These are phyloP conservation scores for Pisolithus thermaeus DNA, from an alignment of 1,284 basidiomycete species.

Conservation along the genomic window DNA sequence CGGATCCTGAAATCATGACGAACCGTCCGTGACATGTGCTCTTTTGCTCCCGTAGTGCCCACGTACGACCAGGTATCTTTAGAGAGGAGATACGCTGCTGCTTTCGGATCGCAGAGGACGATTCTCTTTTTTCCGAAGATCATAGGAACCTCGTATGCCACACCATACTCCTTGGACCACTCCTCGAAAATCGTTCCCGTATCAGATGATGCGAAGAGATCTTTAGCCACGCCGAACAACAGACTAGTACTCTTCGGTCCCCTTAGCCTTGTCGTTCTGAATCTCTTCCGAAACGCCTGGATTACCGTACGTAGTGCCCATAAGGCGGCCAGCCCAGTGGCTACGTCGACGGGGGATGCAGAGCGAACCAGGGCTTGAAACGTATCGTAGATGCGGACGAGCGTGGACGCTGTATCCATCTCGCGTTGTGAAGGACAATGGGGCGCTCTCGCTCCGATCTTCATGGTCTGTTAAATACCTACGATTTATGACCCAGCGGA, in stretches of 20 bases:
- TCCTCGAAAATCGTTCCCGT: constrained; percentile 22
- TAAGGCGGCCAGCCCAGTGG: too few relatives aligned
- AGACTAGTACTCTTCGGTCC: constrained; percentile 27
- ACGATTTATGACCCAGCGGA: too few relatives aligned
- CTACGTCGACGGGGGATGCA: too few relatives aligned
- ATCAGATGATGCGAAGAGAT: constrained; percentile 11
- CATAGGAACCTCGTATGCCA: constrained; percentile 38
- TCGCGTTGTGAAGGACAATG: too few relatives aligned
- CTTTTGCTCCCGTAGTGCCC: background rate
- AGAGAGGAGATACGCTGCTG: constrained; percentile 45
- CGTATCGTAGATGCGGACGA: too few relatives aligned
- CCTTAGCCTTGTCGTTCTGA: constrained; percentile 24
- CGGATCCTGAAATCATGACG: too few relatives aligned
- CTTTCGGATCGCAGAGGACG: constrained; percentile 50
- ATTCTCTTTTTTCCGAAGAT: constrained; percentile 36
- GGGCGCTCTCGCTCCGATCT: too few relatives aligned
- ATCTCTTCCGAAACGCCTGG: background rate
- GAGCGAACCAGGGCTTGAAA: too few relatives aligned
- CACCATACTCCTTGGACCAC: constrained; percentile 42
- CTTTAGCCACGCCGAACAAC: constrained; percentile 22
- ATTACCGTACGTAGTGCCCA: too few relatives aligned
- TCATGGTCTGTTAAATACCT: too few relatives aligned
- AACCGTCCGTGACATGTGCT: too few relatives aligned
- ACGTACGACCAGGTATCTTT: constrained; percentile 38
- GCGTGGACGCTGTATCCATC: too few relatives aligned